A percentile compares a stretch with the other conserved stretches of the same genome.
These are phyloP conservation scores for Calonectria fujianensis DNA, from an alignment of 2,329 filamentous ascomycete genomes.

Conservation along the genomic window DNA sequence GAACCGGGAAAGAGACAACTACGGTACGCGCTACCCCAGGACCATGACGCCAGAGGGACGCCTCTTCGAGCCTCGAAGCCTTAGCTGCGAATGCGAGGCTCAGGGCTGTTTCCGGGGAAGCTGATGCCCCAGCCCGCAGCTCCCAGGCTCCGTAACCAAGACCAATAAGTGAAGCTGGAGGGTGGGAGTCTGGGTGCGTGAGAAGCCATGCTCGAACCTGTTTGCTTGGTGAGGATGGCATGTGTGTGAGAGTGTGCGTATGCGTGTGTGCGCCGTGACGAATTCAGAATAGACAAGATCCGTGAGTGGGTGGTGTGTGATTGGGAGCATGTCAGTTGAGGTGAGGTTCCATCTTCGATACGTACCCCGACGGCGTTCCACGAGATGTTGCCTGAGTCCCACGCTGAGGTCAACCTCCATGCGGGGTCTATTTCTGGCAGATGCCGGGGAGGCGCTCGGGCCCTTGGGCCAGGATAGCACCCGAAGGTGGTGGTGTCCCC, in stretches of 20 bases:
- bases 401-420: conserved; percentile 28
- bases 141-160: conserved; percentile 15
- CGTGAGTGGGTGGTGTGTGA: conserved; percentile 29
- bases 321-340: conserved; percentile 34
- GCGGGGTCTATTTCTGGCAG: conserved; percentile 44
- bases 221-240: conserved; percentile 18
- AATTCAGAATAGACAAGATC: conserved; percentile 24
- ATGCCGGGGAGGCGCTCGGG: conserved; percentile 38
- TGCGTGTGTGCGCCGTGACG: conserved; percentile 20
- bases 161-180: conserved; percentile 26
- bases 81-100: conserved; percentile 22
- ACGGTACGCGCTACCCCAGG: conserved; percentile 4
- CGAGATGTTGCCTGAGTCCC: conserved; percentile 29
- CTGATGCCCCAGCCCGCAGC: conserved; percentile 27
- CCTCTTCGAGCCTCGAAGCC: conserved; percentile 7
- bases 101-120: conserved; percentile 34
- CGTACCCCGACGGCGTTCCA: conserved; percentile 12
- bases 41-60: neutral
- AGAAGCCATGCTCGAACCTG: conserved; percentile 15
- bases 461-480: conserved; percentile 29
- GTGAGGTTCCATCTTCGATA: conserved; percentile 28
- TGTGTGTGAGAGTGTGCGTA: conserved; percentile 11
- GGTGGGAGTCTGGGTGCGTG: conserved; percentile 22
- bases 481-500: conserved; percentile 13
- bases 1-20: conserved; percentile 21